phyloP scores from a whole-genome alignment of 2,329 filamentous ascomycete species.

The Xylaria sp. region DNA sequence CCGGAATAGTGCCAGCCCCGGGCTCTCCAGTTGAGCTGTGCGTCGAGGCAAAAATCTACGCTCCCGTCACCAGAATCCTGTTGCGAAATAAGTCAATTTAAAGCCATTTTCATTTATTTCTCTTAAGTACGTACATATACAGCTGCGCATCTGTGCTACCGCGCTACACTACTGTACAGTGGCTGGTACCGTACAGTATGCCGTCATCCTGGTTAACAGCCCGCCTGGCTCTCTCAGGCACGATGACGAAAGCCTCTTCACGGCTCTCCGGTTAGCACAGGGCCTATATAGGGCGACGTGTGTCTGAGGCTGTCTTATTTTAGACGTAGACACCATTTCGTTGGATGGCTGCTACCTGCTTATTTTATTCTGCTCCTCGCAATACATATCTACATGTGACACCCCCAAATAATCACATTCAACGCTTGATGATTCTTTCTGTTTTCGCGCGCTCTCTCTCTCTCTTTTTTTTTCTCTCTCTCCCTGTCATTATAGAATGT shows the following conservation, averaged over 20 bases:
- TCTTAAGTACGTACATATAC: too few relatives aligned
- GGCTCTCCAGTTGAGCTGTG: constrained; percentile 30
- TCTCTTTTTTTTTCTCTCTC: neutral
- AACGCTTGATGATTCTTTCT: neutral
- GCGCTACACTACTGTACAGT: neutral
- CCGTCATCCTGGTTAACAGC: constrained; percentile 3
- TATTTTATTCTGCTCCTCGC: neutral
- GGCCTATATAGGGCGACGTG: constrained; percentile 24
- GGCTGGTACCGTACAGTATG: too few relatives aligned
- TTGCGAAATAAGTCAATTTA: constrained; percentile 40
- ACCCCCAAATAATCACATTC: neutral
- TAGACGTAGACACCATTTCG: neutral
- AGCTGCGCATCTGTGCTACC: constrained; percentile 2
- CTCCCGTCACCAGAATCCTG: constrained; percentile 29
- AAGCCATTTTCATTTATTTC: constrained; percentile 31
- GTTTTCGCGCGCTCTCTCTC: too few relatives aligned
- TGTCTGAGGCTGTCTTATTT: constrained; percentile 25
- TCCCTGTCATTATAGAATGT: constrained; percentile 9
- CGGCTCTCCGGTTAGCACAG: constrained; percentile 14
- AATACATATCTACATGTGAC: constrained; percentile 6
- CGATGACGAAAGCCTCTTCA: constrained; percentile 37
- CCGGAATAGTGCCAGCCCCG: constrained; percentile 22
- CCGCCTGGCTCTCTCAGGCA: constrained; percentile 4
- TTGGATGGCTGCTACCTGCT: neutral
- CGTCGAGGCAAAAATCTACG: constrained; percentile 17